Conservation (phyloP, 192 early-diverging fungal species). For the Funneliformis mosseae region DNA sequence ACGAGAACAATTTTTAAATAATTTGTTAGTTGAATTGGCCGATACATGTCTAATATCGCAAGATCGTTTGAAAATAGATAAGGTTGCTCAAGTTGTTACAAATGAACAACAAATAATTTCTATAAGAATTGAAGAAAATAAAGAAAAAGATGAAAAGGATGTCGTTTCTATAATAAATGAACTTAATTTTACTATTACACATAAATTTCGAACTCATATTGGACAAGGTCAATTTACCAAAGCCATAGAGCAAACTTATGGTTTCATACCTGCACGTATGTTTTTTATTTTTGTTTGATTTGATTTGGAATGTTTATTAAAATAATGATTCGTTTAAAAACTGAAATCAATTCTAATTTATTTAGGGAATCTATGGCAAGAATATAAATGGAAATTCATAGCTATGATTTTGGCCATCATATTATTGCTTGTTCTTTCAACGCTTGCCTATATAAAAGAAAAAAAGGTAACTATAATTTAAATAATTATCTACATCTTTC, state of each 20-base stretch:
- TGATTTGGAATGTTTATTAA: too few relatives aligned
- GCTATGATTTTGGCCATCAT: too few relatives aligned
- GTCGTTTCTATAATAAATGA: neutral
- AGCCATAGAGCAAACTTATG: neutral
- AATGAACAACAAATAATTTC: neutral
- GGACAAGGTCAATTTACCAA: neutral
- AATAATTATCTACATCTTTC: too few relatives aligned
- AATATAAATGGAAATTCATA: neutral
- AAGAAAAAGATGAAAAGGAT: neutral
- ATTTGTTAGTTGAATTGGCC: neutral
- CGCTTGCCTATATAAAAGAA: too few relatives aligned
- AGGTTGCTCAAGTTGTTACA: neutral
- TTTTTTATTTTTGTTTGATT: too few relatives aligned
- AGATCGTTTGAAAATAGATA: neutral
- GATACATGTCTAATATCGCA: neutral
- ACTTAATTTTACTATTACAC: neutral
- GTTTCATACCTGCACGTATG: neutral
- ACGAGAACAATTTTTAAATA: neutral
- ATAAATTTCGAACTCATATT: neutral
- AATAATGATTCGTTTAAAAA: too few relatives aligned
- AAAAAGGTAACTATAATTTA: too few relatives aligned
- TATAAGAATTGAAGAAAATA: neutral
- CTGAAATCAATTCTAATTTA: too few relatives aligned
- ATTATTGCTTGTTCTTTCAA: too few relatives aligned
- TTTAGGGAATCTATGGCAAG: neutral